Evolutionary conservation across 805 yeast species (phyloP).

Genomic region (Candida ficus): DNA sequence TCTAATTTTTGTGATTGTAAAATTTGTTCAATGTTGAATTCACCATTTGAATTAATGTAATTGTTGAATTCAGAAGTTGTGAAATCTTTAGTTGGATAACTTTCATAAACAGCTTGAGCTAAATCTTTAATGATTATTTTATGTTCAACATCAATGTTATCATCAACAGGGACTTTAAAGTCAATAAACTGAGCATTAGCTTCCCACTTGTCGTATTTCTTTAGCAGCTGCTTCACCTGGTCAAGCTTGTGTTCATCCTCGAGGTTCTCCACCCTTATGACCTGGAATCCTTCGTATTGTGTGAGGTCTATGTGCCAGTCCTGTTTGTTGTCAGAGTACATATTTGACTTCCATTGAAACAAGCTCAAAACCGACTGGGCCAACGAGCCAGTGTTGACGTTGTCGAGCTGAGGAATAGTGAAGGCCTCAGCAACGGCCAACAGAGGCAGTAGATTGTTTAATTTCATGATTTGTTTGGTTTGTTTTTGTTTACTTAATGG

Average conservation of each 20-base stretch:
- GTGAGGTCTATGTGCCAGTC: slow-evolving; percentile 19
- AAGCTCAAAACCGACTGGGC: too few relatives aligned
- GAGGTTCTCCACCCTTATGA: slow-evolving; percentile 13
- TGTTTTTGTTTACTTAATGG: too few relatives aligned
- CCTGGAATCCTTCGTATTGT: slow-evolving; percentile 18
- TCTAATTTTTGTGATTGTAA: slow-evolving; percentile 5
- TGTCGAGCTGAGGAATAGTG: too few relatives aligned
- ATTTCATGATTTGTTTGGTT: too few relatives aligned
- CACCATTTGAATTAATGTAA: neutral
- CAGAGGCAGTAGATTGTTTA: too few relatives aligned
- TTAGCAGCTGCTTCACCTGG: neutral
- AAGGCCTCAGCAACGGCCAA: too few relatives aligned
- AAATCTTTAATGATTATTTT: slow-evolving; percentile 49
- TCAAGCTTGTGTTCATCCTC: too few relatives aligned
- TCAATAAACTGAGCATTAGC: slow-evolving; percentile 41
- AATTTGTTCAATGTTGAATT: slow-evolving; percentile 3
- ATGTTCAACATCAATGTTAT: slow-evolving; percentile 3
- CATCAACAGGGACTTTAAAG: slow-evolving; percentile 25
- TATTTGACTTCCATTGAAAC: too few relatives aligned
- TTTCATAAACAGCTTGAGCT: slow-evolving; percentile 50
- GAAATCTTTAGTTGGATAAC: slow-evolving; percentile 42
- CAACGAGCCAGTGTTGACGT: too few relatives aligned
- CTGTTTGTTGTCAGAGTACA: neutral
- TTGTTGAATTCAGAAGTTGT: slow-evolving; percentile 8
- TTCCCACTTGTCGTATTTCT: slow-evolving; percentile 44